Evolutionary conservation across 2,329 filamentous ascomycete genomes (phyloP).

Genomic region (Drechslerella dactyloides): DNA sequence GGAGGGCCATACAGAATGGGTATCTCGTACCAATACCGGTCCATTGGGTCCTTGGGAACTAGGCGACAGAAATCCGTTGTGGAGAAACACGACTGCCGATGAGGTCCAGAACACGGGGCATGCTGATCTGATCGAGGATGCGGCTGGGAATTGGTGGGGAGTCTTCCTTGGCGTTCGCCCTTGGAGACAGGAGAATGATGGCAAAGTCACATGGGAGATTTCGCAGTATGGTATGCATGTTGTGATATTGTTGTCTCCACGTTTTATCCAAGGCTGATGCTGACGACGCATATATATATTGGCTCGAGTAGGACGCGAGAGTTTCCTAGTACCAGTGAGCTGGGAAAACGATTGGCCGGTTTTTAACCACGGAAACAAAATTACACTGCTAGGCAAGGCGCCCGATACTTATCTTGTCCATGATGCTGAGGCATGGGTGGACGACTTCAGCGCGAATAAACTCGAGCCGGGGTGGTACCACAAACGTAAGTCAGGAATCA

Average conservation of each 20-base stretch:
- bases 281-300: constrained; percentile 4
- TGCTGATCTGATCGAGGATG: constrained; percentile 62
- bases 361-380: constrained; percentile 61
- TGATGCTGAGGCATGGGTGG: constrained; percentile 38
- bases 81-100: constrained; percentile 51
- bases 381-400: constrained; percentile 57
- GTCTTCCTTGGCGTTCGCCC: constrained; percentile 58
- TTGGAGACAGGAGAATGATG: constrained; percentile 37
- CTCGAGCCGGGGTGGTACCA: constrained; percentile 39
- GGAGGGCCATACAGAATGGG: constrained; percentile 67
- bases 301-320: constrained; percentile 59
- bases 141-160: constrained; percentile 61
- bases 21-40: constrained; percentile 63
- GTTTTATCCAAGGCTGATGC: no score
- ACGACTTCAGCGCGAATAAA: constrained; percentile 24
- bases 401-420: constrained; percentile 30
- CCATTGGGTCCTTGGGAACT: constrained; percentile 59
- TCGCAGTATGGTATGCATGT: constrained; percentile 34
- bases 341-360: constrained; percentile 65
- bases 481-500: constrained; percentile 24
- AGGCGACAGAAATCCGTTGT: constrained; percentile 65
- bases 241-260: no score
- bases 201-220: constrained; percentile 38
- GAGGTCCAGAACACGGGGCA: constrained; percentile 63
- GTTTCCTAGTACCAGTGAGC: constrained; percentile 62